Percentiles rank a stretch among this genome's conserved stretches.
phyloP scores from a whole-genome alignment of 1,139 yeast species.

The Kluyveromyces marxianus region DNA sequence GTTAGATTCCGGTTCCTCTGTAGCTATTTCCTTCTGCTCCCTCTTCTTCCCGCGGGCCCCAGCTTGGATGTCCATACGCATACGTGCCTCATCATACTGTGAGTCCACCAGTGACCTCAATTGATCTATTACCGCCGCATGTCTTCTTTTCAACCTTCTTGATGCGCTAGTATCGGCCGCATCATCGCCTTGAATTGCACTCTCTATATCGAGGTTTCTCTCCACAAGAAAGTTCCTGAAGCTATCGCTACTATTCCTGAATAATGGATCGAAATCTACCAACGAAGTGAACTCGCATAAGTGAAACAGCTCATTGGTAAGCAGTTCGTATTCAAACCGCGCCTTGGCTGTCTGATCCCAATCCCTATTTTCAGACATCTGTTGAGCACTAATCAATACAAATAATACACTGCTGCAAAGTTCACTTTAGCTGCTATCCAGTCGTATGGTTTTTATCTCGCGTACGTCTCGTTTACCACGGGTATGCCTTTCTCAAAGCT shows the following conservation, averaged over 20 bases:
- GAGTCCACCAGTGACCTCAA: slow-evolving; percentile 15
- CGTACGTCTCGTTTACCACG: background rate
- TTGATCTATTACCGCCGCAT: slow-evolving; percentile 7
- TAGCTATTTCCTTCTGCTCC: background rate
- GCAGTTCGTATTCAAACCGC: slow-evolving; percentile 29
- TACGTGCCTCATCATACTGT: slow-evolving; percentile 8
- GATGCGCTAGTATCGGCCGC: slow-evolving; percentile 7
- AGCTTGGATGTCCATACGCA: background rate
- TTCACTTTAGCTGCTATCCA: background rate
- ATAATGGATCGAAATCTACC: slow-evolving; percentile 32
- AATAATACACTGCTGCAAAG: background rate
- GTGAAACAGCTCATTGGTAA: slow-evolving; percentile 40
- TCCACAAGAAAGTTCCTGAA: slow-evolving; percentile 25
- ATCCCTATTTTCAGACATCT: slow-evolving; percentile 3
- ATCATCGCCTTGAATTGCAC: slow-evolving; percentile 5
- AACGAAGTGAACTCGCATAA: slow-evolving; percentile 36
- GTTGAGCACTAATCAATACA: background rate
- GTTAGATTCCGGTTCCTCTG: background rate
- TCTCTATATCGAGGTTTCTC: slow-evolving; percentile 14
- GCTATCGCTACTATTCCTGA: slow-evolving; percentile 21
- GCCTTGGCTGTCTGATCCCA: slow-evolving; percentile 27
- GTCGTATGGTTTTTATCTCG: background rate
- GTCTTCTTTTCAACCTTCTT: slow-evolving; percentile 21
- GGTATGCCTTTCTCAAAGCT: background rate
- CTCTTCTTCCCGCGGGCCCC: background rate